Evolutionary conservation across 441 rosid species (phyloP).

Genomic region (Corymbia citriodora): DNA sequence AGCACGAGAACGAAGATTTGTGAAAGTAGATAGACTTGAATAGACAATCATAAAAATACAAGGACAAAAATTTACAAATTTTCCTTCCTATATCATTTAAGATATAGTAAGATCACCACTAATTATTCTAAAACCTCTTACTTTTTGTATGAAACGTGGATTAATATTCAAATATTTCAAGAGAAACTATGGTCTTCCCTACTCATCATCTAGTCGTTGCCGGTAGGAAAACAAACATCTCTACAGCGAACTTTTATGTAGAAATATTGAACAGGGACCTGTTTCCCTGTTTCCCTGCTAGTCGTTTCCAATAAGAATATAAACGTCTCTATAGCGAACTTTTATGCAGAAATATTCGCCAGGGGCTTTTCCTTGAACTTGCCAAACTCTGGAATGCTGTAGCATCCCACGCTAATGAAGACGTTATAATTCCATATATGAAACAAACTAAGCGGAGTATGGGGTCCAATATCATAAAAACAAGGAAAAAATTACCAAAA

Average conservation of each 20-base stretch:
- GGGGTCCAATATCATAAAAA: neutral
- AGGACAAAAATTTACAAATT: neutral
- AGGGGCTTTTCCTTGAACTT: neutral
- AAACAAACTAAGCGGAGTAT: too few relatives aligned
- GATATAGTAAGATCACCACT: neutral
- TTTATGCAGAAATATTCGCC: neutral
- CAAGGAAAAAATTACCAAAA: neutral
- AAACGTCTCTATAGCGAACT: neutral
- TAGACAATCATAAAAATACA: neutral
- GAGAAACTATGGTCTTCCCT: neutral
- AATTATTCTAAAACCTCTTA: neutral
- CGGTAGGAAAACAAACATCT: neutral
- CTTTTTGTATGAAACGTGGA: neutral
- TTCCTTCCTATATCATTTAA: rapidly evolving
- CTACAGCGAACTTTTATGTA: neutral
- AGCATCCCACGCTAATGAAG: neutral
- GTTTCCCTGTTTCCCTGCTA: neutral
- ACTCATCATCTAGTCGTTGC: neutral
- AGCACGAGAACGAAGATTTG: neutral
- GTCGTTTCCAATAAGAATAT: neutral
- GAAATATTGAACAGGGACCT: neutral
- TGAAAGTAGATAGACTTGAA: neutral
- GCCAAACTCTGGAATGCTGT: neutral
- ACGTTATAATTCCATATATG: too few relatives aligned
- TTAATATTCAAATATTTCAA: neutral